These are phyloP conservation scores for Aspergillus sp. DNA, from an alignment of 2,329 filamentous ascomycete species.

Conservation along the genomic window DNA sequence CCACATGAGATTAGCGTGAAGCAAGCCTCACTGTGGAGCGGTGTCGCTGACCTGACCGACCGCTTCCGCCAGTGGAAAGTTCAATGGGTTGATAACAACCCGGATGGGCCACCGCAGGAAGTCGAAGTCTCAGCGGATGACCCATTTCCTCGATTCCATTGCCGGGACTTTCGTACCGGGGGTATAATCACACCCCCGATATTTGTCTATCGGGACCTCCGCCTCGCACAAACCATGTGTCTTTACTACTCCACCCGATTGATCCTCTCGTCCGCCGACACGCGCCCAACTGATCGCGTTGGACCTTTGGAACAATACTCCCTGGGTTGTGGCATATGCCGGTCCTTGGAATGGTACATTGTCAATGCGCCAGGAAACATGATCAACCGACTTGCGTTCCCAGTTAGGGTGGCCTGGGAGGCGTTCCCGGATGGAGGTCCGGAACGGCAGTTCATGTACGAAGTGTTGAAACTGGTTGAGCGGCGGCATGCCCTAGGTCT, in stretches of 20 bases:
- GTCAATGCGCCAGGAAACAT: slow-evolving; percentile 39
- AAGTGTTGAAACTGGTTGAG: slow-evolving; percentile 38
- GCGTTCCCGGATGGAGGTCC: slow-evolving; percentile 35
- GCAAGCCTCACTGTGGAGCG: slow-evolving; percentile 37
- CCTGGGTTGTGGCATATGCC: slow-evolving; percentile 39
- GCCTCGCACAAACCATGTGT: slow-evolving; percentile 40
- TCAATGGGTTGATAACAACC: slow-evolving; percentile 34
- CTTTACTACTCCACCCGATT: slow-evolving; percentile 37
- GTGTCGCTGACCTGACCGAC: slow-evolving; percentile 33
- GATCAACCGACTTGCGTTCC: slow-evolving; percentile 43
- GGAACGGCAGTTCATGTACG: slow-evolving; percentile 34
- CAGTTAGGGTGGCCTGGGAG: slow-evolving; percentile 42
- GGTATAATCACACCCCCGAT: slow-evolving; percentile 31
- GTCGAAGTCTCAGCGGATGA: slow-evolving; percentile 26
- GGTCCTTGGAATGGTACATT: slow-evolving; percentile 39
- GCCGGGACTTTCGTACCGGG: slow-evolving; percentile 37
- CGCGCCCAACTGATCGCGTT: slow-evolving; percentile 31
- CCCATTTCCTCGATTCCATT: slow-evolving; percentile 36
- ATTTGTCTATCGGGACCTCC: slow-evolving; percentile 38
- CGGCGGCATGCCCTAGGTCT: slow-evolving; percentile 36
- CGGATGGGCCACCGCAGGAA: slow-evolving; percentile 32
- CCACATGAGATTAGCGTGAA: slow-evolving; percentile 36
- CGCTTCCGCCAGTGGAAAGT: slow-evolving; percentile 35
- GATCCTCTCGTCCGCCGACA: slow-evolving; percentile 38
- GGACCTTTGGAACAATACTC: slow-evolving; percentile 35